These are phyloP conservation scores for Prunus mongolica DNA, from an alignment of 306 rosid genomes.

Conservation along the genomic window DNA sequence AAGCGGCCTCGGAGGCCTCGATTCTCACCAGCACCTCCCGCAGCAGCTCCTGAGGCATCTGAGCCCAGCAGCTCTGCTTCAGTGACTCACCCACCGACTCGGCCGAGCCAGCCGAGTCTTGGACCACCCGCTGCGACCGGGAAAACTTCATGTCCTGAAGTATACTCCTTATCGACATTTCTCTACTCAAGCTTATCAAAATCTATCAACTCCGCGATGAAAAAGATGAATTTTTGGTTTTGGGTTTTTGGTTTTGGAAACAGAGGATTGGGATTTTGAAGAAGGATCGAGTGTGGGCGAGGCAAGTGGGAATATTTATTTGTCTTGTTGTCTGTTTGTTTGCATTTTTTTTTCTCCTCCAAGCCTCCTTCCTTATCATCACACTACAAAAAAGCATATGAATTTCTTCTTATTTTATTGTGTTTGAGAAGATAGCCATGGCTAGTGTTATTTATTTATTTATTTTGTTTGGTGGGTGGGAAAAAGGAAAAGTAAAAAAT, in stretches of 20 bases:
- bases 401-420: neutral
- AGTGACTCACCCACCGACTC: constrained; percentile 23
- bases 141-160: constrained; percentile 69
- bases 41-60: constrained; percentile 94
- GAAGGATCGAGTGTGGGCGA: neutral
- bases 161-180: constrained; percentile 56
- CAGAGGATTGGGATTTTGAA: neutral
- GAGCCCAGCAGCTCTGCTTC: constrained; percentile 78
- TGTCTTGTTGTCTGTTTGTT: too few species aligned
- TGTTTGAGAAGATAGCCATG: too few species aligned
- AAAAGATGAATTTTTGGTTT: neutral
- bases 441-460: neutral
- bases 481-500: neutral
- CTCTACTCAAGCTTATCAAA: too few species aligned
- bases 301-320: neutral
- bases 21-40: constrained; percentile 72
- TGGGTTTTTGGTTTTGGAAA: neutral
- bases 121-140: constrained; percentile 66
- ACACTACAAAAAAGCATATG: too few species aligned
- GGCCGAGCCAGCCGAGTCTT: constrained; percentile 31
- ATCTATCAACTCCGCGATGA: neutral
- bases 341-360: too few species aligned
- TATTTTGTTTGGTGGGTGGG: neutral
- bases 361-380: neutral
- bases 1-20: constrained; percentile 68